Percentiles rank a stretch among this genome's conserved stretches.
These are phyloP conservation scores for Stephanodiscus minutulus DNA, from an alignment of 108 stramenopile species.

Conservation along the genomic window DNA sequence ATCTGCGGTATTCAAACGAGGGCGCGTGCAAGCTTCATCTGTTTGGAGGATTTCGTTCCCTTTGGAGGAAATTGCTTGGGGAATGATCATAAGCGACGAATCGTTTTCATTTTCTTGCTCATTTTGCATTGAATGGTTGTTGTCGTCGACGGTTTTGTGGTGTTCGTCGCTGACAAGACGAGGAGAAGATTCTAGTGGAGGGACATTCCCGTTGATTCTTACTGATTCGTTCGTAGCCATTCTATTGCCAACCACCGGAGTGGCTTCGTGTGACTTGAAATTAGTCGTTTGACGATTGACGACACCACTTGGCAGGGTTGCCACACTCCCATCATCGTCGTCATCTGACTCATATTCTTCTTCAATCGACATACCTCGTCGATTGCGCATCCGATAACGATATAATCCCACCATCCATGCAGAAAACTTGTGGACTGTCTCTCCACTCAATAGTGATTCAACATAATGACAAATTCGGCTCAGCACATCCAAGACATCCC, in stretches of 20 bases:
- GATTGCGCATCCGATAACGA: conserved; percentile 33
- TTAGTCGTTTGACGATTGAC: not conserved
- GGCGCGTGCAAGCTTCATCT: not conserved
- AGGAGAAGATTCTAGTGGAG: not conserved
- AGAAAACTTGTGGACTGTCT: conserved; percentile 21
- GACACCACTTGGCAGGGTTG: conserved; percentile 7
- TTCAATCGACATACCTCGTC: conserved; percentile 27
- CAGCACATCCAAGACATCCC: conserved; percentile 9
- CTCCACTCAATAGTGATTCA: conserved; percentile 21
- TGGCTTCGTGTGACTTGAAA: not conserved
- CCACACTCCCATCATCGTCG: conserved; percentile 45
- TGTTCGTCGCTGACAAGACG: not conserved
- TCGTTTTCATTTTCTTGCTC: conserved; percentile 20
- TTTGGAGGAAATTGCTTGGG: not conserved
- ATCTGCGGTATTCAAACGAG: conserved; percentile 16
- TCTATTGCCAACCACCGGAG: not conserved
- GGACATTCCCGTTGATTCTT: not conserved
- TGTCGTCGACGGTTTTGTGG: not conserved
- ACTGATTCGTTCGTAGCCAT: not conserved
- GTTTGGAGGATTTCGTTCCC: conserved; percentile 6
- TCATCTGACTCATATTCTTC: conserved; percentile 49
- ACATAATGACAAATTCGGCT: conserved; percentile 3
- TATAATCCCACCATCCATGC: conserved; percentile 36
- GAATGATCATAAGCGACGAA: conserved; percentile 18
- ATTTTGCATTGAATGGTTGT: conserved; percentile 5